Base-by-base conservation (phyloP, 2,329 filamentous ascomycete species). In the Dichotomopilus funicola region DNA sequence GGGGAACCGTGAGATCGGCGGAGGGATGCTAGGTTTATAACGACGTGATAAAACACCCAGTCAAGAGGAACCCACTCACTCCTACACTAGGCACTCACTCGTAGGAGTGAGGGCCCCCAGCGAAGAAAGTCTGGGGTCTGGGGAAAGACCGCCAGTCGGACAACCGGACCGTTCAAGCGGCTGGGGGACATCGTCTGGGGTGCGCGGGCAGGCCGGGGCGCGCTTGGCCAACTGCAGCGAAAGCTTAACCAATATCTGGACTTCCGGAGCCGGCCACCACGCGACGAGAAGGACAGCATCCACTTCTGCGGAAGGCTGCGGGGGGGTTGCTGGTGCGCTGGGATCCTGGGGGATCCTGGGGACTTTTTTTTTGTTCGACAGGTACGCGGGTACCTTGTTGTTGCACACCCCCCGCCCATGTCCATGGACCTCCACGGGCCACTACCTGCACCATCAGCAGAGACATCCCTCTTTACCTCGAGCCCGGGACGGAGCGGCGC, bases 181-280 rank as follows among this genome's bases (percentile, higher is more conserved):
- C 49, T 44, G 51, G 58, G 50, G 49, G 46, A 42, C 44, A 51
- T 45, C 40, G 49, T 51, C 53, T 35, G 51, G 50, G 49, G 46
- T 51, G 56, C 50, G 56, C 56, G 41, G 45, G 38, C 44, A 36
- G 52, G 50, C 44, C 42, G 49, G 54, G 59, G 55, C 37, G 19
- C 19, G 42, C 56, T 45, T 59, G 57, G 11, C 52, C 49, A 48
- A 56, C 55, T 57, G 61, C 60, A 63, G 49, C 44, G 60, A 64
- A 27, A 64, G 59, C 60, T 61, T 62, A 58, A 53, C 61, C 59
- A 61, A 63, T 58, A 58, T 58, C 49, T 51, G 49, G 51, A 53
- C 38, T 50, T 56, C 50, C 47, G 54, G 19, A 27, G 19, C 49
- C 46, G 45, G 40, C 51, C 53, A 51, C 53, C 51, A 37, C 53